Base-by-base conservation (phyloP, 352 stramenopile genomes). In the Phytophthora pinifolia region DNA sequence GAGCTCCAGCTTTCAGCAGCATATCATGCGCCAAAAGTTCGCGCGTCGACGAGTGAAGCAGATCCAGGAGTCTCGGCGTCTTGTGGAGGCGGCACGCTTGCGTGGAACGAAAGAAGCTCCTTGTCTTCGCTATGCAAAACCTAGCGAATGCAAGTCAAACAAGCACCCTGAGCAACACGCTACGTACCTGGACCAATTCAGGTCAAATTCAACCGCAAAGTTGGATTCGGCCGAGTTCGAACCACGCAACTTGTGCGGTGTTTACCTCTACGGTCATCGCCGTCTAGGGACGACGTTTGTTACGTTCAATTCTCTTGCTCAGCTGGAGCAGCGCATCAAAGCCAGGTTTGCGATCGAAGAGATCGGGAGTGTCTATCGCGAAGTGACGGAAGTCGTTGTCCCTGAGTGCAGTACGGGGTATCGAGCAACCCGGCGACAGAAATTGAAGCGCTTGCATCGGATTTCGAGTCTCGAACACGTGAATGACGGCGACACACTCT, bases 1-100 rank as follows among this genome's bases (percentile, higher is more conserved):
- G 38, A 74, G 45, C 50, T 74, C 74, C 44, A 86, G 74, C 17
- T 75, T 86, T 30, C 58, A 76, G 22, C 66, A 65, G 13, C 80
- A 91, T 44, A 80, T 91, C 6, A 62, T 52, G 17, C 72, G 78
- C 2, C 77, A 91, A 64, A 62, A 64, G 2, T 65, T 72, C 20
- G 79, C 80, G 0, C 61, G 76, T 12, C 30, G 51, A 13, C 53
- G 52, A 12, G 25, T 45, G 4, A 32, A 67, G 17, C 64, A 81
- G 27, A 55, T 66, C 15, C 43, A 58, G 31, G 45, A 62, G 0
- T 39, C 54, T 0, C 43, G 70, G 14, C 33, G 67, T 17, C 64
- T 71, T 9, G 45, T 64, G 13, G 60, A 63, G 8, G 55, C 57
- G 5, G 52, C 64, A 15, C 67, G 66, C 9, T 73, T 70, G 9